These are phyloP conservation scores for Diaporthe aspalathi DNA, from an alignment of 2,329 filamentous ascomycete genomes.

Conservation along the genomic window DNA sequence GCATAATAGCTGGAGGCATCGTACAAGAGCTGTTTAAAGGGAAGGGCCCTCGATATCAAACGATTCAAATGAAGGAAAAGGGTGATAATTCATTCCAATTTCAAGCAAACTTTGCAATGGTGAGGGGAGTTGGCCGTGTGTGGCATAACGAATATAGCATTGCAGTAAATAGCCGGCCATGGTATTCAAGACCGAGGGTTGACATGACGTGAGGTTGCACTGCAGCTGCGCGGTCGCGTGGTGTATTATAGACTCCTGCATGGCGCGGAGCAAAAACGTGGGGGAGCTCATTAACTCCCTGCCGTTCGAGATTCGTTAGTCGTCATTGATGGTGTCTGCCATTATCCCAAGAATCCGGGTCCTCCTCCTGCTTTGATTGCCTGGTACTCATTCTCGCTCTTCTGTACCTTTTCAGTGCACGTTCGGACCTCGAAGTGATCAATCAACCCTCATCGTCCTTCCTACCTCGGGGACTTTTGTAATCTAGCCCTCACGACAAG, in stretches of 20 bases:
- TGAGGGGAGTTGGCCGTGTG: too few relatives aligned
- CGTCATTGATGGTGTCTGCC: constrained; percentile 16
- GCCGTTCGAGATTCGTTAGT: not conserved
- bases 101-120: too few relatives aligned
- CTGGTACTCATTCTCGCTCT: not conserved
- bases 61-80: too few relatives aligned
- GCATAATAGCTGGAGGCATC: not conserved
- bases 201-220: too few relatives aligned
- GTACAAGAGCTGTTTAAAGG: not conserved
- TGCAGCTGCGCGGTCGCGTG: too few relatives aligned
- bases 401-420: not conserved
- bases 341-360: not conserved
- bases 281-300: constrained; percentile 33
- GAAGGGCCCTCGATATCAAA: not conserved
- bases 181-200: too few relatives aligned
- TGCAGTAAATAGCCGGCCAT: too few relatives aligned
- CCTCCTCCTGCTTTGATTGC: not conserved
- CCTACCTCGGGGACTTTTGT: too few relatives aligned
- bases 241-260: too few relatives aligned
- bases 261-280: constrained; percentile 29
- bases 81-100: too few relatives aligned
- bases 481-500: not conserved
- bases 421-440: not conserved
- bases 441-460: not conserved
- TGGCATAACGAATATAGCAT: too few relatives aligned